phyloP scores from a whole-genome alignment of 1,284 basidiomycete genomes.

The Trichosporon sp. region DNA sequence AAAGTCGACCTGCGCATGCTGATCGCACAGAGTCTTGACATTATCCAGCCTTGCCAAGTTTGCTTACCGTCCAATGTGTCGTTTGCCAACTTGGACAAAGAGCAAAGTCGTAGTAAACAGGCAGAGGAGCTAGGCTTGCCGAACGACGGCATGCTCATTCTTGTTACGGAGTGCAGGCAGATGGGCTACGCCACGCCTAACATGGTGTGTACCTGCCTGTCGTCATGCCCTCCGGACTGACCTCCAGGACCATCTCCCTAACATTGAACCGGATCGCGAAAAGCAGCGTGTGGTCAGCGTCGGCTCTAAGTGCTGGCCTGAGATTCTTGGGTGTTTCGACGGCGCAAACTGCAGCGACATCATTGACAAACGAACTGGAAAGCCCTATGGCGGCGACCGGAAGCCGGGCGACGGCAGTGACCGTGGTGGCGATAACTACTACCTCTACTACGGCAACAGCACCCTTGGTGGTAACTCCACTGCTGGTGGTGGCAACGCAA shows the following conservation, averaged over 20 bases:
- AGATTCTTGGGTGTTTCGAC: neutral
- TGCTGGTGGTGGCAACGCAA: no score
- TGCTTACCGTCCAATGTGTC: no score
- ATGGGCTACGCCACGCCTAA: neutral
- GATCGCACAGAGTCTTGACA: neutral
- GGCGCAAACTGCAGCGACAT: neutral
- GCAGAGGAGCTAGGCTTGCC: neutral
- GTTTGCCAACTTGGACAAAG: neutral
- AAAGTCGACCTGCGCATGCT: neutral
- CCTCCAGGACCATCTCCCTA: neutral
- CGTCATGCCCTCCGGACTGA: neutral
- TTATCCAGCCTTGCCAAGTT: neutral
- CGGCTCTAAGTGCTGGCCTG: neutral
- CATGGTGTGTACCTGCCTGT: neutral
- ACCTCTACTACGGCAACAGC: no score
- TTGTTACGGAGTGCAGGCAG: neutral
- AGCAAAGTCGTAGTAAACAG: neutral
- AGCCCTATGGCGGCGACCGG: neutral
- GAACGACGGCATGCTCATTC: neutral
- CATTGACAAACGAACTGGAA: neutral
- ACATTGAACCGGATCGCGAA: neutral
- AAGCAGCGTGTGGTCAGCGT: neutral
- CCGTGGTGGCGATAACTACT: no score
- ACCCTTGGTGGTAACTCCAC: no score
- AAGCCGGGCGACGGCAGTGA: neutral